A percentile compares a stretch with the other conserved stretches of the same genome.
phyloP scores from a whole-genome alignment of 169 alveolate species.

The Toxoplasma gondii region DNA sequence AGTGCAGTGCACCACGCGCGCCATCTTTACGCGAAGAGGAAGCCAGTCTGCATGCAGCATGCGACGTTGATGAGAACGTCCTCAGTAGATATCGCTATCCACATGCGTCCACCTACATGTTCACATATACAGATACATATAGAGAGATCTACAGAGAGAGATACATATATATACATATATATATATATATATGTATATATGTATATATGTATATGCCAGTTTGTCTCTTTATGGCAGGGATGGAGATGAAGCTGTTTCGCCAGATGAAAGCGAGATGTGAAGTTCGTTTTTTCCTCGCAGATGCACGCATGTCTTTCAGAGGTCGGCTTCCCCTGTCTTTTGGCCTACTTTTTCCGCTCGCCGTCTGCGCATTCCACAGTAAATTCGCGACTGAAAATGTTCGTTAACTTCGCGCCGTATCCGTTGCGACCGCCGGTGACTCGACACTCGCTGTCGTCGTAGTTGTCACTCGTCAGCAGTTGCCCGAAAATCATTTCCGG shows the following conservation, averaged over 20 bases:
- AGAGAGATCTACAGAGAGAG: neutral
- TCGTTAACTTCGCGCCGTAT: slow-evolving; percentile 99
- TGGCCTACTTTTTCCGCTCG: slow-evolving; percentile 78
- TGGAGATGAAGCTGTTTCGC: neutral
- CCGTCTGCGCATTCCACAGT: slow-evolving; percentile 95
- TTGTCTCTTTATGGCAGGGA: neutral
- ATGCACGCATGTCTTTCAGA: too few relatives aligned
- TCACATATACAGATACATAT: neutral
- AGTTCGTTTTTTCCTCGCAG: too few relatives aligned
- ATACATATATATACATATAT: neutral
- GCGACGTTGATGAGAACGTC: too few relatives aligned
- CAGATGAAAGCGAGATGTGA: too few relatives aligned
- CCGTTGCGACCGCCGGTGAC: slow-evolving; percentile 99
- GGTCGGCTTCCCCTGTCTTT: too few relatives aligned
- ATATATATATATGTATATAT: neutral
- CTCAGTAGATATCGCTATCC: too few relatives aligned
- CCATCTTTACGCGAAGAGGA: too few relatives aligned
- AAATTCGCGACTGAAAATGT: slow-evolving; percentile 96
- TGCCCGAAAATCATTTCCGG: slow-evolving; percentile 99
- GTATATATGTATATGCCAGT: neutral
- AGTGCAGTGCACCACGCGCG: too few relatives aligned
- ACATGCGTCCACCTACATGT: neutral
- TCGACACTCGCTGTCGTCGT: slow-evolving; percentile 97
- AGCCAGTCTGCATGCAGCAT: too few relatives aligned
- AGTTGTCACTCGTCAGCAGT: slow-evolving; percentile 97